Percentiles rank a stretch among this genome's conserved stretches.
Conservation (phyloP, 805 yeast species). For the Saccharomyces cerevisiae region DNA sequence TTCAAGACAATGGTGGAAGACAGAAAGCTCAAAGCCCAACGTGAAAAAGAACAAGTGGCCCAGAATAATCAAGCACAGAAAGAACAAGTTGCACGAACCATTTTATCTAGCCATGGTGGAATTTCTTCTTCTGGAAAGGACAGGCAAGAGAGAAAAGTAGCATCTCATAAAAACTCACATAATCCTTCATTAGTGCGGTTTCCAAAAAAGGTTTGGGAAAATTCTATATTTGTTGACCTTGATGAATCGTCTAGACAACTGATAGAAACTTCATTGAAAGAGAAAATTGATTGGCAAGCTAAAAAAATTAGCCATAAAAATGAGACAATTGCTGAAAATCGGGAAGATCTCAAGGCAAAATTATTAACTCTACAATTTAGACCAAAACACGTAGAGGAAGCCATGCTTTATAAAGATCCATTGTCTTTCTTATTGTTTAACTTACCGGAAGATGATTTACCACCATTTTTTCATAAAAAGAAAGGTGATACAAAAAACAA, state of each 20-base stretch:
- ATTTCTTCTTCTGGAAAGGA: background rate
- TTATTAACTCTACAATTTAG: conserved; percentile 59
- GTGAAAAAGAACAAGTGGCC: conserved; percentile 40
- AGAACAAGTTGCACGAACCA: conserved; percentile 39
- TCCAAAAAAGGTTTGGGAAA: conserved; percentile 58
- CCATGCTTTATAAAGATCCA: conserved; percentile 49
- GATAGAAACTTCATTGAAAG: conserved; percentile 54
- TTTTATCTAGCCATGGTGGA: conserved; percentile 27
- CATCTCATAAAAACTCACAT: conserved; percentile 3
- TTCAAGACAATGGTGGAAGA: conserved; percentile 59
- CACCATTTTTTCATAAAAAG: conserved; percentile 50
- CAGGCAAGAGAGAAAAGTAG: background rate
- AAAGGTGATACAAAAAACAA: conserved; percentile 50
- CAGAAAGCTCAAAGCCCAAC: conserved; percentile 36
- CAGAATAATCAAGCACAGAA: conserved; percentile 44
- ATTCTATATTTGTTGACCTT: conserved; percentile 60
- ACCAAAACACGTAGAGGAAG: conserved; percentile 58
- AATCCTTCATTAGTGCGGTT: conserved; percentile 21
- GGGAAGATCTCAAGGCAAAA: conserved; percentile 19
- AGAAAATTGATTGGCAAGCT: conserved; percentile 47
- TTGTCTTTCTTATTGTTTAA: conserved; percentile 58
- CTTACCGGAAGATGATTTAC: conserved; percentile 91
- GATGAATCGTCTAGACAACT: conserved; percentile 51
- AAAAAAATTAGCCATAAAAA: conserved; percentile 7
- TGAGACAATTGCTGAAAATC: conserved; percentile 5